Evolutionary conservation across 257 asterid species (phyloP).

Genomic region (Petrea volubilis): DNA sequence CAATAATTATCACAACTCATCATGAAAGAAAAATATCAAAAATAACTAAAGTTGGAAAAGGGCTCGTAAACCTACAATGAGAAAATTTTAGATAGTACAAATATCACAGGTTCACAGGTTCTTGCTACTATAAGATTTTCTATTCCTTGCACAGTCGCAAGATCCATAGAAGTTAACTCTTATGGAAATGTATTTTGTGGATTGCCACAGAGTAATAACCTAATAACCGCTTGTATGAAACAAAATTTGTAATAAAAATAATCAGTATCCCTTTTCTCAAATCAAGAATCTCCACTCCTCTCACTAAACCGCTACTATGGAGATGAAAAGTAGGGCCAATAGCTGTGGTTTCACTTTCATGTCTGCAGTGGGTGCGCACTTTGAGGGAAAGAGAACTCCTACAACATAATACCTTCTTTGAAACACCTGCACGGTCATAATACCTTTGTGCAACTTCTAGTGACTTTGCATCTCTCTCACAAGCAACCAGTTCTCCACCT

Average conservation of each 20-base stretch:
- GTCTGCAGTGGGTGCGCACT: neutral
- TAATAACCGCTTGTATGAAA: neutral
- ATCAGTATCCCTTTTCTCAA: neutral
- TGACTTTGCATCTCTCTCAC: slow-evolving; percentile 77
- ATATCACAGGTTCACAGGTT: neutral
- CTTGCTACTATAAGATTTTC: neutral
- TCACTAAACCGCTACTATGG: neutral
- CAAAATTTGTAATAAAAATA: neutral
- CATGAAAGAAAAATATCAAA: slow-evolving; percentile 2
- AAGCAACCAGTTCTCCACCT: slow-evolving; percentile 79
- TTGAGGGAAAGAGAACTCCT: neutral
- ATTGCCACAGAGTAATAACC: neutral
- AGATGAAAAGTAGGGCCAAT: neutral
- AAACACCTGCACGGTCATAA: slow-evolving; percentile 81
- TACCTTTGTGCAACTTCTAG: slow-evolving; percentile 80
- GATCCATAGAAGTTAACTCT: neutral
- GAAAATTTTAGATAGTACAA: neutral
- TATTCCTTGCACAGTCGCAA: neutral
- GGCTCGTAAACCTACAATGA: neutral
- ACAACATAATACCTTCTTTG: slow-evolving; percentile 55
- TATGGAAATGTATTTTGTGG: neutral
- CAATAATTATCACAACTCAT: slow-evolving; percentile 16
- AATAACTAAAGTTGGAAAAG: slow-evolving; percentile 1
- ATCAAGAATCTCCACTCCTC: neutral
- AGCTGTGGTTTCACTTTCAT: neutral